A percentile compares a stretch with the other conserved stretches of the same genome.
phyloP scores from a whole-genome alignment of 345 rosid genomes.

The Durio zibethinus region DNA sequence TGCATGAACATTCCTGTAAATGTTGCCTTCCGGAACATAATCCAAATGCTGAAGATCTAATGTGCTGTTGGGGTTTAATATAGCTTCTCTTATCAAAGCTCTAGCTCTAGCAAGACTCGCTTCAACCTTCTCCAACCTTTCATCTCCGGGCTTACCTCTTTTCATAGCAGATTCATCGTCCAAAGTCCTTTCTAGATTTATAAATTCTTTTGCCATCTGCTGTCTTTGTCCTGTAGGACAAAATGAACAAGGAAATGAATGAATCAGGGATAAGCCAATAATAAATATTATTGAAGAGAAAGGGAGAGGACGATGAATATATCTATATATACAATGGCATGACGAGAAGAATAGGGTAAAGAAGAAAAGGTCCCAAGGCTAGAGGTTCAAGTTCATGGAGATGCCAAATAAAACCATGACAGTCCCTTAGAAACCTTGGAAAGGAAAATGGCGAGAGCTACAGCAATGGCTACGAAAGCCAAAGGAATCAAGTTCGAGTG shows the following conservation, averaged over 20 bases:
- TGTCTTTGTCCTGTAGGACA: conserved; percentile 1
- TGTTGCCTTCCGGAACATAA: conserved; percentile 42
- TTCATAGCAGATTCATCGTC: not conserved
- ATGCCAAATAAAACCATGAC: conserved; percentile 12
- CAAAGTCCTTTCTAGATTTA: conserved; percentile 10
- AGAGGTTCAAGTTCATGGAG: conserved; percentile 20
- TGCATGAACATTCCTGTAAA: conserved; percentile 48
- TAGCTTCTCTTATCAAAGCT: conserved; percentile 45
- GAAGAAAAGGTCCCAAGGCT: not conserved
- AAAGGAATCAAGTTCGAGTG: conserved; percentile 8
- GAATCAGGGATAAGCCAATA: not conserved
- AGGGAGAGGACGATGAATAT: not conserved
- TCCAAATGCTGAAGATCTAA: conserved; percentile 23
- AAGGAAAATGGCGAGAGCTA: conserved; percentile 3
- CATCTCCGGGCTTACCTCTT: not conserved
- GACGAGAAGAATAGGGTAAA: not conserved
- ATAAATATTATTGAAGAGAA: not conserved
- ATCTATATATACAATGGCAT: not conserved
- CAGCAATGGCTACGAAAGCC: conserved; percentile 9
- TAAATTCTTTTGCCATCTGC: conserved; percentile 3
- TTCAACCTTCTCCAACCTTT: conserved; percentile 41
- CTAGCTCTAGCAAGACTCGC: conserved; percentile 43
- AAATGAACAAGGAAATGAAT: not conserved
- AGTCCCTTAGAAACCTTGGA: conserved; percentile 10
- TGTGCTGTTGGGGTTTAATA: conserved; percentile 9